Base-by-base conservation (phyloP, 2,329 filamentous ascomycete genomes). In the Diaporthe capsici region DNA sequence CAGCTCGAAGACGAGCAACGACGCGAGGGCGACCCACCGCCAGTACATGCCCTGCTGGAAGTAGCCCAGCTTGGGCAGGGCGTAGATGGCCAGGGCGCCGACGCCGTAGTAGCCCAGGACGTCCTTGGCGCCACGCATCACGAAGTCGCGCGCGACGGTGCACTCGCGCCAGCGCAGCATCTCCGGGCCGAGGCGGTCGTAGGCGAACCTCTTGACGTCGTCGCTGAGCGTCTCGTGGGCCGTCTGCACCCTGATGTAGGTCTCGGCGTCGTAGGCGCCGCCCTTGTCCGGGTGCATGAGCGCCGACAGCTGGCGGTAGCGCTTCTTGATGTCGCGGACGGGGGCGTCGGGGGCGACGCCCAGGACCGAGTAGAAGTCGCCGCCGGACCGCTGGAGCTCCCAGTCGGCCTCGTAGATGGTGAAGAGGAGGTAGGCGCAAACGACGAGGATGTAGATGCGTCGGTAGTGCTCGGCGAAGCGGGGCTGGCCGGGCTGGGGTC, bases 381-480 rank as follows among this genome's bases (percentile, higher is more conserved):
- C 70, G 73, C 57, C 92, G 1, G 88, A 87, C 60, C 89, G 87
- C 77, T 91, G 93, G 39, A 98, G 89, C 78, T 95, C 92, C 86
- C 94, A 92, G 88, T 98, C 94, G 81, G 95, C 94, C 86, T 98
- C 96, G 86, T 96, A 97, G 80, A 98, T 92, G 63, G 95, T 98
- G 88, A 98, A 98, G 78, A 93, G 85, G 51, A 98, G 94, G 86
- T 98, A 99, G 76, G 91, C 86, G 67, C 93, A 88, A 70, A 98
- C 93, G 81, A 98, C 94, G 79, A 93, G 87, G 82, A 96, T 93
- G 83, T 97, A 92, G 82, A 98, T 96, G 80, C 92, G 91, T 75
- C 94, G 94, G 76, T 95, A 93, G 86, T 98, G 94, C 75, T 90
- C 88, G 78, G 89, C 88, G 83, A 91, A 94, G 78, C 92, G 92